Percentiles rank a stretch among this genome's conserved stretches.
These are phyloP conservation scores for Phaeosphaeria sp. DNA, from an alignment of 2,329 filamentous ascomycete genomes.

Conservation along the genomic window DNA sequence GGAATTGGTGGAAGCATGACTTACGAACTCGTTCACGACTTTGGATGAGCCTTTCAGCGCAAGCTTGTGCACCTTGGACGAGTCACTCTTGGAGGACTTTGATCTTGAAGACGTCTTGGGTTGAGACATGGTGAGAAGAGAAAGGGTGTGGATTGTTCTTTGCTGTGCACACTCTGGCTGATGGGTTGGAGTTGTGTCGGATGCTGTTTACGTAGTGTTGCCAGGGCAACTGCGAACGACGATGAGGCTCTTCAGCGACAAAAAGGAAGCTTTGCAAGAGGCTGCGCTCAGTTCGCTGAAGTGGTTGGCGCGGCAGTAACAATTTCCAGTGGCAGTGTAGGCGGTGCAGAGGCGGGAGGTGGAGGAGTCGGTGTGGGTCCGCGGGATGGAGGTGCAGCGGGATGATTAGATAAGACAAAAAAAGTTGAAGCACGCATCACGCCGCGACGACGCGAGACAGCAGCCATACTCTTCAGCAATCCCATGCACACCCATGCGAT, in stretches of 20 bases:
- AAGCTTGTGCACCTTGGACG: slow-evolving; percentile 93
- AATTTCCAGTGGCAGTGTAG: neutral
- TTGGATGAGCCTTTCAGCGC: slow-evolving; percentile 85
- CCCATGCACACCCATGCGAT: slow-evolving; percentile 56
- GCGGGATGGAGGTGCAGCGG: slow-evolving; percentile 12
- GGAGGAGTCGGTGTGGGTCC: slow-evolving; percentile 16
- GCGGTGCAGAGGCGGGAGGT: neutral
- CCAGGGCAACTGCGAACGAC: slow-evolving; percentile 31
- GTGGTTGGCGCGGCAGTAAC: neutral
- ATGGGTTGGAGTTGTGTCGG: slow-evolving; percentile 1
- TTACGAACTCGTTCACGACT: slow-evolving; percentile 92
- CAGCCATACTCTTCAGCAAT: slow-evolving; percentile 22
- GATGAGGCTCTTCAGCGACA: neutral
- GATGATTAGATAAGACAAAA: slow-evolving; percentile 34
- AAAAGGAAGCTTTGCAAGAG: neutral
- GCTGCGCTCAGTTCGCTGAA: neutral
- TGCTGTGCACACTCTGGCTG: neutral
- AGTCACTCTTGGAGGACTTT: slow-evolving; percentile 62
- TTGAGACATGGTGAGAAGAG: slow-evolving; percentile 36
- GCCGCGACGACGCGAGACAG: slow-evolving; percentile 1
- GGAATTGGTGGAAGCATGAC: slow-evolving; percentile 45
- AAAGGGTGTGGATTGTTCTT: neutral
- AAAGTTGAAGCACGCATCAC: slow-evolving; percentile 1
- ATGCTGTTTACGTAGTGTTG: slow-evolving; percentile 40
- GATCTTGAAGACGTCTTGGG: slow-evolving; percentile 39